Base-by-base conservation (phyloP, 495 filamentous ascomycete species). In the Neurospora sp. region DNA sequence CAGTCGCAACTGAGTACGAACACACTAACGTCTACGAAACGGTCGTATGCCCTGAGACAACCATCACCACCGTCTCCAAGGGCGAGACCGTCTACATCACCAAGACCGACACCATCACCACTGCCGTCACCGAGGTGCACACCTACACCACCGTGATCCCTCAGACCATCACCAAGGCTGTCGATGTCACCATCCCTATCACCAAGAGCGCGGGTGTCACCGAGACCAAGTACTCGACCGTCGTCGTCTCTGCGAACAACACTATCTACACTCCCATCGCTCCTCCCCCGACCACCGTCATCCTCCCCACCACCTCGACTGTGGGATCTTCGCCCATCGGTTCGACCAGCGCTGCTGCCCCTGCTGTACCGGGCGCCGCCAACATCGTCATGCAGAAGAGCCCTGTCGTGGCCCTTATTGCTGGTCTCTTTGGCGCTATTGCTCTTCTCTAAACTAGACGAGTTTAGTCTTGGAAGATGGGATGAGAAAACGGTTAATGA, bases 81-180 rank as follows among this genome's bases (percentile, higher is more conserved):
- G 83, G 83, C 70, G 74, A 70, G 40, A 86, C 83, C 37, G 72
- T 83, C 70, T 79, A 81, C 45, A 69, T 83, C 41, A 84, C 83
- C 59, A 74, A 82, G 76, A 86, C 84, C n/a, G 78, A 81, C 73
- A 85, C 84, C 44, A 79, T 80, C 73, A 85, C 84, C 31, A 71
- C 73, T 20, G 76, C 76, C 73, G 68, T 74, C 35, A 83, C 77
- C 48, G 74, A 76, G 40, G 75, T 79, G 44, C 78, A 79, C 73
- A 82, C 82, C 39, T 61, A 79, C 65, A 76, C 72, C 40, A 80
- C 80, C 38, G 79, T 79, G 3, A 45, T 84, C 35, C 82, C 82
- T 1, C 75, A 81, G 59, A 84, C 82, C 22, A 37, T 79, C 65
- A 83, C 82, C 68, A 78, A 76, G 65, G 72, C 81, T 65, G 75